These are phyloP conservation scores for Podaxis pistillaris DNA, from an alignment of 768 basidiomycete genomes.

Conservation along the genomic window DNA sequence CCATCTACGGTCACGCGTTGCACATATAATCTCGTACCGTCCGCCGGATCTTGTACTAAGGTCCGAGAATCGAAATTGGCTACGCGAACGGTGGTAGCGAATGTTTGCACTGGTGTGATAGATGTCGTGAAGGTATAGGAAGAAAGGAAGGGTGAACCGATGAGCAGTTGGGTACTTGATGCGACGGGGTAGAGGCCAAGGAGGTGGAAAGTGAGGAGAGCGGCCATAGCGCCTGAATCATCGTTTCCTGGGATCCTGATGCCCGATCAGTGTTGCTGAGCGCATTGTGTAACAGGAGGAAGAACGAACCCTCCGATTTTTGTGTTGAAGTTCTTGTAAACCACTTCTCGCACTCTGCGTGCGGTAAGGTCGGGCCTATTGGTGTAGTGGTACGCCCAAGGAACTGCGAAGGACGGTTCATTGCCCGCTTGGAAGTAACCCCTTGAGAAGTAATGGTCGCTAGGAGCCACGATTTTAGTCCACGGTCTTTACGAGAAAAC, in stretches of 20 bases:
- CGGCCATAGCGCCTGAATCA: constrained; percentile 53
- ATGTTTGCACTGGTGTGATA: constrained; percentile 29
- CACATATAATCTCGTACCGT: constrained; percentile 41
- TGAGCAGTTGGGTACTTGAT: constrained; percentile 43
- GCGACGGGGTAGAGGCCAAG: constrained; percentile 51
- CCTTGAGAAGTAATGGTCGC: constrained; percentile 43
- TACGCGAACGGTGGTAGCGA: constrained; percentile 38
- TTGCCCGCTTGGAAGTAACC: constrained; percentile 49
- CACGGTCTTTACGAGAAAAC: background rate
- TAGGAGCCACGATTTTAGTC: constrained; percentile 15
- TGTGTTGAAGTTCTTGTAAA: constrained; percentile 45
- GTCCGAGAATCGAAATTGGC: constrained; percentile 37
- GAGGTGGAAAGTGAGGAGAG: constrained; percentile 47
- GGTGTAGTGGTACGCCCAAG: constrained; percentile 50
- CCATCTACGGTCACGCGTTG: constrained; percentile 45
- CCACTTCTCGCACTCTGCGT: constrained; percentile 40
- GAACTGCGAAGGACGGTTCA: constrained; percentile 47
- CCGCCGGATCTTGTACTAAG: constrained; percentile 34
- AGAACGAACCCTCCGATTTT: constrained; percentile 39
- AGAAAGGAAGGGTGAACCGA: constrained; percentile 48
- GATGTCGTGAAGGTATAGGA: constrained; percentile 40
- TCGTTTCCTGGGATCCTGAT: constrained; percentile 50
- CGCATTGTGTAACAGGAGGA: background rate
- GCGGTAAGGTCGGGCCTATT: constrained; percentile 49
- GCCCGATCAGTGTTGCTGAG: background rate